Evolutionary conservation across 805 yeast genomes (phyloP).

Genomic region (Yarrowia sp.): DNA sequence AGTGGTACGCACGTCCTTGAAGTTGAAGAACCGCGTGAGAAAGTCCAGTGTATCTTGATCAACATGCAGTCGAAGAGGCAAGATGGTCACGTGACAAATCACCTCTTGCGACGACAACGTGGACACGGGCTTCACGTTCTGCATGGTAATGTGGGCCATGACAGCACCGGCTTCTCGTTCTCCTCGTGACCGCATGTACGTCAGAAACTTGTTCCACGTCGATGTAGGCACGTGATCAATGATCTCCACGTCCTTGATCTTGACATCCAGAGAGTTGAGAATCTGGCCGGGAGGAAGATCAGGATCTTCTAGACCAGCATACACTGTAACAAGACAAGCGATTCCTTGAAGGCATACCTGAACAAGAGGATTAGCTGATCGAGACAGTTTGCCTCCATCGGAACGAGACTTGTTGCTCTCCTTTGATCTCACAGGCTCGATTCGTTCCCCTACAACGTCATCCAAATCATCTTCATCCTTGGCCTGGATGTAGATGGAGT

Average conservation of each 20-base stretch:
- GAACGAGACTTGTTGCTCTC: not conserved
- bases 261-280: constrained; percentile 58
- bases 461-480: constrained; percentile 54
- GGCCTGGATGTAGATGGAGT: constrained; percentile 76
- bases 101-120: constrained; percentile 73
- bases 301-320: constrained; percentile 54
- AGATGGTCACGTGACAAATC: constrained; percentile 58
- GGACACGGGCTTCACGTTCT: constrained; percentile 69
- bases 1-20: constrained; percentile 71
- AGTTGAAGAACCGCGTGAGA: constrained; percentile 77
- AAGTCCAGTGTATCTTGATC: constrained; percentile 95
- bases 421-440: not conserved
- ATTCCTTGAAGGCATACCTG: constrained; percentile 63
- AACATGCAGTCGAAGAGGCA: constrained; percentile 82
- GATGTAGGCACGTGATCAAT: constrained; percentile 84
- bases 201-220: constrained; percentile 85
- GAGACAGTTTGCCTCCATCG: constrained; percentile 59
- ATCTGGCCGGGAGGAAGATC: constrained; percentile 51
- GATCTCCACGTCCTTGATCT: constrained; percentile 63
- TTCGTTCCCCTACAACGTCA: constrained; percentile 32
- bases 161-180: constrained; percentile 72
- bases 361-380: constrained; percentile 69
- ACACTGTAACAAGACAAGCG: constrained; percentile 56
- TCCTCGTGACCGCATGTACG: constrained; percentile 71
- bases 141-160: constrained; percentile 63